Evolutionary conservation across 352 stramenopile genomes (phyloP), one percentile per base, ranked within the genome.

Genomic region (Pythium apleroticum): DNA sequence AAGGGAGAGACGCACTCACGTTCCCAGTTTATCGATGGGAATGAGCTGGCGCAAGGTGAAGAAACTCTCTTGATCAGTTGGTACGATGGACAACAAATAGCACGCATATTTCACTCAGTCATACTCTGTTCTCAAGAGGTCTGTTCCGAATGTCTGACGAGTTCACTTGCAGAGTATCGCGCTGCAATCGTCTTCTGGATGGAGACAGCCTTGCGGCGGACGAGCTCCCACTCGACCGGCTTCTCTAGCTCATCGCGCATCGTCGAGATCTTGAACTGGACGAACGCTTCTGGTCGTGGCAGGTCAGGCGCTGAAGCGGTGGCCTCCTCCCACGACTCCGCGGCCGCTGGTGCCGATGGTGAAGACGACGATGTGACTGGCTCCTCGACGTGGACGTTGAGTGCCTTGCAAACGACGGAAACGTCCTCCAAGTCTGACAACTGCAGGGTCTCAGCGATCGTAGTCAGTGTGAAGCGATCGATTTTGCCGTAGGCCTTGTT

Each of bases 401-500:
- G 61, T 8, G 64, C 73, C 1, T 57, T 28, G n/a, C 80, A 89
- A 9, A 91, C 46, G 15, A 30, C 41, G 9, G 65, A 57, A 30
- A 70, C 72, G n/a, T 70, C 49, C 14, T 66, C 55, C 45, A 68
- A 24, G 0, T 54, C 41, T 9, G 57, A 31, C 6, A 87, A 54
- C 8, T 22, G 20, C 35, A 87, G 53, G 69, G 65, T 83, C 19
- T 48, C 28, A 2, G 71, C 73, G 10, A 92, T 41, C 45, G 84
- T 68, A 37, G 75, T 60, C 1, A 90, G 49, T 4, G 59, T 35
- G 35, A 92, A 81, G 12, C 73, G 71, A 43, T 91, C 77, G 19
- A 84, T 77, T 35, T 90, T 92, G 45, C 75, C 73, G 15, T 80
- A 81, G 14, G 76, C 69, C 54, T 89, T 89, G 73, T 85, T 88